Percentiles rank a stretch among this genome's conserved stretches.
Conservation (phyloP, 257 asterid genomes). For the Datura wrightii region DNA sequence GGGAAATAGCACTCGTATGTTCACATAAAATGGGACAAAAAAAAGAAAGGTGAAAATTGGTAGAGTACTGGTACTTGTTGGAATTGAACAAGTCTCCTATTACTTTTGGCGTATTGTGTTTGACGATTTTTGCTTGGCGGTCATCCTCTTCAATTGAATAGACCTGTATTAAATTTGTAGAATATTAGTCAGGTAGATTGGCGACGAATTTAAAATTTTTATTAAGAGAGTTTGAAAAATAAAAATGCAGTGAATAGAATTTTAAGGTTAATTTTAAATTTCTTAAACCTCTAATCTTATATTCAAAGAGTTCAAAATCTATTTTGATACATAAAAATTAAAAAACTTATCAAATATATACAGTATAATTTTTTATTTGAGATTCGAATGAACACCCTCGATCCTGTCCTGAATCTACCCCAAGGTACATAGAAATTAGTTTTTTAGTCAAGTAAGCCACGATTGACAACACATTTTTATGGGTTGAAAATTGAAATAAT, state of each 20-base stretch:
- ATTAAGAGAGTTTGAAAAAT: no score
- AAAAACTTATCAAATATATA: no score
- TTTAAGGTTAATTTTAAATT: no score
- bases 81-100: conserved; percentile 26
- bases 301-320: no score
- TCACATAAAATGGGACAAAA: background rate
- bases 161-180: background rate
- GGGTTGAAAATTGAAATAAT: background rate
- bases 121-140: background rate
- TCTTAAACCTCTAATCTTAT: no score
- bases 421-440: no score
- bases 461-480: background rate
- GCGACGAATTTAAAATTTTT: no score
- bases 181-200: background rate
- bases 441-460: background rate
- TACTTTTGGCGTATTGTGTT: background rate
- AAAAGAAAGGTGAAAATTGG: background rate
- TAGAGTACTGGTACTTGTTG: background rate
- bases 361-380: no score
- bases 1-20: background rate
- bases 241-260: no score
- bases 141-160: background rate
- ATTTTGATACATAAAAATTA: no score
- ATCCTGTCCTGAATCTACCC: no score
- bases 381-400: no score